These are phyloP conservation scores for Paralagenidium karlingii DNA, from an alignment of 352 stramenopile species.

Conservation along the genomic window DNA sequence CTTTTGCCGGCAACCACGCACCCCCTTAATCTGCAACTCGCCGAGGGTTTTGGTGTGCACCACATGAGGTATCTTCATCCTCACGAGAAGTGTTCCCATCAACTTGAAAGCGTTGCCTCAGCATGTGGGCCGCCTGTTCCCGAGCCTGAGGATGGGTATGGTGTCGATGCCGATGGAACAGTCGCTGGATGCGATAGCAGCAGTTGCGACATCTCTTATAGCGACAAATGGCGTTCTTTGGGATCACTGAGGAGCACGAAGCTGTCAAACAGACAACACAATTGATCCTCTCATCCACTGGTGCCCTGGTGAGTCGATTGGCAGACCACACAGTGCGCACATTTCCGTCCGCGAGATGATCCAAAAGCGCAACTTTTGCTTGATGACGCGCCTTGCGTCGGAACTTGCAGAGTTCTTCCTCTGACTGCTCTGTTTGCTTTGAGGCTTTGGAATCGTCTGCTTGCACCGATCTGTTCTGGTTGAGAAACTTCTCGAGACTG, in stretches of 20 bases:
- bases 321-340: slow-evolving; percentile 42
- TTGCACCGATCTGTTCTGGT: too few relatives aligned
- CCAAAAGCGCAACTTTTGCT: slow-evolving; percentile 33
- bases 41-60: slow-evolving; percentile 17
- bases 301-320: slow-evolving; percentile 13
- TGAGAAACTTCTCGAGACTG: too few relatives aligned
- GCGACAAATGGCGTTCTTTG: slow-evolving; percentile 22
- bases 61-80: slow-evolving; percentile 19
- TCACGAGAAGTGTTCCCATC: too few relatives aligned
- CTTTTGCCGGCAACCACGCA: too few relatives aligned
- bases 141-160: slow-evolving; percentile 7
- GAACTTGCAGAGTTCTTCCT: slow-evolving; percentile 26
- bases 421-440: too few relatives aligned
- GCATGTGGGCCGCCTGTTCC: background rate
- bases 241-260: slow-evolving; percentile 17
- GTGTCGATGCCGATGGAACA: slow-evolving; percentile 9
- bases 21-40: too few relatives aligned
- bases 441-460: too few relatives aligned
- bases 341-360: slow-evolving; percentile 24
- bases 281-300: slow-evolving; percentile 2
- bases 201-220: slow-evolving; percentile 46
- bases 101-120: slow-evolving; percentile 1
- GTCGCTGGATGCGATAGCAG: slow-evolving; percentile 51
- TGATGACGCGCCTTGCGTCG: slow-evolving; percentile 42
- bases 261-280: slow-evolving; percentile 12